Evolutionary conservation across 371 early-diverging fungal genomes (phyloP), one percentile per base, ranked within the genome.

Genomic region (Lichtheimia hyalospora): DNA sequence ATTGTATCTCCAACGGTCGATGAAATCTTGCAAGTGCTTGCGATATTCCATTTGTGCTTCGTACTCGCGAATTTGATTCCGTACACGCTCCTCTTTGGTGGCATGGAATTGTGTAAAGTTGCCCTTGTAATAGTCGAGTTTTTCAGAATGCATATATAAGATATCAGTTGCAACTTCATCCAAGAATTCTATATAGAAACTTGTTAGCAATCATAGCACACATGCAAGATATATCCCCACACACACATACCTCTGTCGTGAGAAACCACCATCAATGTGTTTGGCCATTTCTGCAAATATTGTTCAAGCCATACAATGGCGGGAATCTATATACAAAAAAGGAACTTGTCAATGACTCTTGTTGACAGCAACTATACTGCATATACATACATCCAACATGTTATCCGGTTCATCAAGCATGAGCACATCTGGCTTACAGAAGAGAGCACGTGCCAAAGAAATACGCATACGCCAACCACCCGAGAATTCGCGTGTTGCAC

Each of bases 331-430:
- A 43, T 16, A 44, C n/a, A 13, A 46, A 1, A 23, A 12, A 3
- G 13, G 20, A 12, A 3, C 53, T 18, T 51, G 49, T 20, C 13
- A 40, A 16, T 12, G 10, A 15, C 2, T 14, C 18, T 46, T 46
- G n/a, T n/a, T 16, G 6, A n/a, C 10, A 10, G 46, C 5, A 58
- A 44, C n/a, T n/a, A 48, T 2, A 57, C 28, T 10, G 18, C 13
- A 5, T 13, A 39, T 2, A 53, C 68, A 59, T 70, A 66, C 74
- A 85, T 92, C 92, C 86, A 89, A 92, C 93, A 89, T 96, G 85
- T 99, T 98, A 60, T 98, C 98, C 63, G 99, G 98, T 90, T 99
- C 99, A 78, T 99, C 99, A 63, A 99, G 92, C 67, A 99, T 89
- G 49, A 99, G 82, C 59, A 98, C 77, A 82, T 98, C 98, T 14